phyloP scores from a whole-genome alignment of 2,329 filamentous ascomycete species.

The Alternaria sp. region DNA sequence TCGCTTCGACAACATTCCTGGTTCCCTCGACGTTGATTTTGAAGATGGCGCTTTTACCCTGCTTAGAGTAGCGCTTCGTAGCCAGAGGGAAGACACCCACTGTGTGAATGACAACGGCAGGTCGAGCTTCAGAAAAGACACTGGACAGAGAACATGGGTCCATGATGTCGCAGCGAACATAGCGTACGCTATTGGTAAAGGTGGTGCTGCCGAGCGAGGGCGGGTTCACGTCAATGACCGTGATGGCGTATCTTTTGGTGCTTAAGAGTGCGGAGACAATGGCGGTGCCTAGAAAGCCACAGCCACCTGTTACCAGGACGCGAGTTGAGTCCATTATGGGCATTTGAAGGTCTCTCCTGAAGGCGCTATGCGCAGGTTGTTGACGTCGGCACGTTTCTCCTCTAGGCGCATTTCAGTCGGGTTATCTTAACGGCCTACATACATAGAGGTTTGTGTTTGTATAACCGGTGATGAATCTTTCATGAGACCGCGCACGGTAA shows the following conservation, averaged over 20 bases:
- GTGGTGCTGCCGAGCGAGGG: slow-evolving; percentile 42
- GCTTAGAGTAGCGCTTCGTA: slow-evolving; percentile 51
- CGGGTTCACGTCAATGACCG: slow-evolving; percentile 52
- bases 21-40: slow-evolving; percentile 92
- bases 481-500: not conserved
- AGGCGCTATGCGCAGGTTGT: not conserved
- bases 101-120: slow-evolving; percentile 89
- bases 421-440: not conserved
- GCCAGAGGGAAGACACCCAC: slow-evolving; percentile 63
- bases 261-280: slow-evolving; percentile 53
- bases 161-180: slow-evolving; percentile 54
- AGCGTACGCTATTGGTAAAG: slow-evolving; percentile 41
- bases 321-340: slow-evolving; percentile 38
- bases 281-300: slow-evolving; percentile 57
- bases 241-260: slow-evolving; percentile 52
- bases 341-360: not conserved
- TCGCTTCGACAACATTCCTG: slow-evolving; percentile 76
- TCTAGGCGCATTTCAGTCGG: not conserved
- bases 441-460: not conserved
- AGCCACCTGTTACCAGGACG: slow-evolving; percentile 59
- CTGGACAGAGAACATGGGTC: slow-evolving; percentile 44
- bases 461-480: not conserved
- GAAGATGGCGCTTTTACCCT: slow-evolving; percentile 65
- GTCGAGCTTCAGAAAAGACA: slow-evolving; percentile 69
- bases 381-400: not conserved